phyloP scores from a whole-genome alignment of 2,329 filamentous ascomycete species.

The Aspergillus felis region DNA sequence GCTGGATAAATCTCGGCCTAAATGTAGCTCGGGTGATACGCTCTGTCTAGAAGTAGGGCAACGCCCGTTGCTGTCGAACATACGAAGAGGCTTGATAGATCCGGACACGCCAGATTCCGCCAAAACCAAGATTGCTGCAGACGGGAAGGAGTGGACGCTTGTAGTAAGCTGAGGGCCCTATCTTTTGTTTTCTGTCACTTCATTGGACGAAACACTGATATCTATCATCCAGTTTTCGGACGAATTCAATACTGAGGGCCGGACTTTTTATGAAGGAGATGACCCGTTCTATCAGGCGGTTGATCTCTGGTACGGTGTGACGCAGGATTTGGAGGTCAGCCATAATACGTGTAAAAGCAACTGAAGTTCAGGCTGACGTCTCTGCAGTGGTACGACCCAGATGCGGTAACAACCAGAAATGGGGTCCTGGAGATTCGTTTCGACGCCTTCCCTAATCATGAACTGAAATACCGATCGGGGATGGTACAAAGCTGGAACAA shows the following conservation, averaged over 20 bases:
- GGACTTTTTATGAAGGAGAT: conserved; percentile 68
- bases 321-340: conserved; percentile 61
- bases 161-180: conserved; percentile 45
- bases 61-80: conserved; percentile 55
- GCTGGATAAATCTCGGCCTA: conserved; percentile 23
- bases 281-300: conserved; percentile 66
- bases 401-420: conserved; percentile 59
- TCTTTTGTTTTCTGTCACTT: background rate
- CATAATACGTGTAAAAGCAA: background rate
- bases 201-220: background rate
- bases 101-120: conserved; percentile 61
- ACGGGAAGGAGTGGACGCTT: conserved; percentile 60
- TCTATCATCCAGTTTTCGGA: conserved; percentile 56
- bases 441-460: conserved; percentile 62
- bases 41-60: conserved; percentile 50
- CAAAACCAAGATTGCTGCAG: conserved; percentile 52
- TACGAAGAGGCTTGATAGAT: conserved; percentile 61
- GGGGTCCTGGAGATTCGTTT: conserved; percentile 63
- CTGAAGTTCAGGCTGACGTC: conserved; percentile 4
- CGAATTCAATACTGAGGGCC: conserved; percentile 64
- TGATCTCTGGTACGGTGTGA: conserved; percentile 70
- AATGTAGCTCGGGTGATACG: conserved; percentile 36
- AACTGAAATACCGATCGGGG: conserved; percentile 64
- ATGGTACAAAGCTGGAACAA: conserved; percentile 74
- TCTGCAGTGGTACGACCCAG: conserved; percentile 64